Evolutionary conservation across 1,139 yeast species (phyloP), one percentile per base, ranked within the genome.

Genomic region (Yamadazyma diddensiae): DNA sequence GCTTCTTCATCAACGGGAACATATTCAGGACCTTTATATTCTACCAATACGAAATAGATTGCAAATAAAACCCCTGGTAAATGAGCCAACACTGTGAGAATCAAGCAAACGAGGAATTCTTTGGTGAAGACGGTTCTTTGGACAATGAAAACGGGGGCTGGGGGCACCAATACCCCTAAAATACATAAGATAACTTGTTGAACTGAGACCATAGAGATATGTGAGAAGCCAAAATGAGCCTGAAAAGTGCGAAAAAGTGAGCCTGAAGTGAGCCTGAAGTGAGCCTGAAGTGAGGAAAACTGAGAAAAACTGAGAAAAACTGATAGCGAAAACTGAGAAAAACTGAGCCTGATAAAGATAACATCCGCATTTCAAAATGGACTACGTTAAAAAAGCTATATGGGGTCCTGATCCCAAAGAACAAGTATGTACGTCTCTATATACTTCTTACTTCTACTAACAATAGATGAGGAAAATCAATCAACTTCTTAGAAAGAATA

Each of bases 321-420:
- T n/a, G n/a, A n/a, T n/a, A n/a, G n/a, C n/a, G n/a, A n/a, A n/a
- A n/a, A n/a, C n/a, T n/a, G n/a, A n/a, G n/a, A n/a, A n/a, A n/a
- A n/a, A n/a, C n/a, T n/a, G n/a, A n/a, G n/a, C n/a, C n/a, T n/a
- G n/a, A n/a, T n/a, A n/a, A n/a, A n/a, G n/a, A n/a, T n/a, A n/a
- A n/a, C n/a, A n/a, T n/a, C n/a, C n/a, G n/a, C n/a, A n/a, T n/a
- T 12, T 11, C 5, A 20, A 4, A 6, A 36, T 36, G 40, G 40
- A 36, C 23, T 78, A 65, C 50, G 60, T 90, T 28, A 88, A 86
- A 62, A 79, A 80, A 53, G 85, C 90, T 7, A 79, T 90, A 32
- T 90, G 94, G 81, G 98, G 97, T 1, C 96, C 96, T 0, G 96
- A 88, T 55, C 95, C 97, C 28, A 82, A 82, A 50, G 97, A 92